Evolutionary conservation across 352 stramenopile genomes (phyloP).

Genomic region (Saprolegnia diclina): DNA sequence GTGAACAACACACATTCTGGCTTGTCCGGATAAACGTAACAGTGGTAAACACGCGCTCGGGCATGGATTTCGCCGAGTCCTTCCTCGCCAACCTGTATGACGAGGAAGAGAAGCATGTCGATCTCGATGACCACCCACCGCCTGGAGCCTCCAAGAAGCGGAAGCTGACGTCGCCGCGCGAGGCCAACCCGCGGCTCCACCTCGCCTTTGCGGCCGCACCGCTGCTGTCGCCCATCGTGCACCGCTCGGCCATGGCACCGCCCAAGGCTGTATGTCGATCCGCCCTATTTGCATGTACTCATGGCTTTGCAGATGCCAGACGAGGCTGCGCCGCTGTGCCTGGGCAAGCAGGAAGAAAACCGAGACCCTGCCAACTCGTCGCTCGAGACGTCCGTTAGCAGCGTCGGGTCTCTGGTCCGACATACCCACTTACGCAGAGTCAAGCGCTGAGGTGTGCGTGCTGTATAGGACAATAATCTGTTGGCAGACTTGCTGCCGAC

Average conservation of each 20-base stretch:
- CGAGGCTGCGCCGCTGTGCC: background rate
- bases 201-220: background rate
- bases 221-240: conserved; percentile 1
- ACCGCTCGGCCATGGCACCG: background rate
- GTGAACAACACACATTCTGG: background rate
- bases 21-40: background rate
- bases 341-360: background rate
- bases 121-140: too few species aligned
- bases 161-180: background rate
- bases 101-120: conserved; percentile 2
- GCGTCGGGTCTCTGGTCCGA: background rate
- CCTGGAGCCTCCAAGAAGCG: background rate
- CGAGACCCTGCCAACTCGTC: background rate
- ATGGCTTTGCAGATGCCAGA: background rate
- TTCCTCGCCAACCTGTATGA: conserved; percentile 26
- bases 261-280: background rate
- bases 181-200: background rate
- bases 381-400: background rate
- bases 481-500: background rate
- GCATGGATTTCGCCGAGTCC: conserved; percentile 25
- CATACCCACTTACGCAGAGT: background rate
- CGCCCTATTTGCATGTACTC: background rate
- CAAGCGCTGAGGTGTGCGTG: too few species aligned
- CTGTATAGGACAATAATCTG: background rate
- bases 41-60: background rate